Conservation (phyloP, 2,329 filamentous ascomycete genomes). For the Aspergillus sp. region DNA sequence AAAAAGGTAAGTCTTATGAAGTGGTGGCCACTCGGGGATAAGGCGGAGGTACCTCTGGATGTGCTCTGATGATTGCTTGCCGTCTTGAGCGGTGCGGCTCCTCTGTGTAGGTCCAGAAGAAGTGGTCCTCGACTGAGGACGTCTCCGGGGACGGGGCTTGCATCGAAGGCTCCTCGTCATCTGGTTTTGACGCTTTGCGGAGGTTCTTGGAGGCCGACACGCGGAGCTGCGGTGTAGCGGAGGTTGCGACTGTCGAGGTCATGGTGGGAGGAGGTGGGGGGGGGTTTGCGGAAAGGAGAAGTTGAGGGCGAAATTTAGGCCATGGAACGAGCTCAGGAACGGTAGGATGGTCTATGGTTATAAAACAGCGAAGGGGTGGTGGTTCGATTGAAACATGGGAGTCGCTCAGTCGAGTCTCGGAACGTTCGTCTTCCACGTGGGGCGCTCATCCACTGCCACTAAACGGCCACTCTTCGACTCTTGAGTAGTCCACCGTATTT, state of each 20-base stretch:
- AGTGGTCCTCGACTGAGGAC: conserved; percentile 56
- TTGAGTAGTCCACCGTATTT: neutral
- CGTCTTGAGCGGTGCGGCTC: conserved; percentile 91
- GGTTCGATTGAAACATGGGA: conserved; percentile 15
- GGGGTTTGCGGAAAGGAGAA: neutral
- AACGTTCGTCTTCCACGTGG: conserved; percentile 37
- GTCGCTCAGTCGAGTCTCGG: conserved; percentile 20
- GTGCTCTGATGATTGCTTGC: conserved; percentile 94
- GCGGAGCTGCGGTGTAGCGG: conserved; percentile 34
- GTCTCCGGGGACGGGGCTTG: conserved; percentile 32
- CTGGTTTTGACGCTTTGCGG: conserved; percentile 14
- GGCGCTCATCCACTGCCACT: conserved; percentile 24
- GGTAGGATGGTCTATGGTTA: too few species aligned
- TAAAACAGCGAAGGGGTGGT: neutral
- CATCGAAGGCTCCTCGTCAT: conserved; percentile 19
- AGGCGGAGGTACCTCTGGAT: conserved; percentile 71
- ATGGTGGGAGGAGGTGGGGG: conserved; percentile 16
- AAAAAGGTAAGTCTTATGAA: conserved; percentile 1
- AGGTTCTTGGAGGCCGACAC: conserved; percentile 30
- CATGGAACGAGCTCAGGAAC: conserved; percentile 16
- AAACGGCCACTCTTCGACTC: neutral
- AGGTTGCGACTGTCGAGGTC: conserved; percentile 31
- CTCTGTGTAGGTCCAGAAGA: conserved; percentile 99
- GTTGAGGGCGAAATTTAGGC: conserved; percentile 14
- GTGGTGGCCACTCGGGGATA: neutral